phyloP scores from a whole-genome alignment of 768 basidiomycete genomes.

The Dentipellis sp. region DNA sequence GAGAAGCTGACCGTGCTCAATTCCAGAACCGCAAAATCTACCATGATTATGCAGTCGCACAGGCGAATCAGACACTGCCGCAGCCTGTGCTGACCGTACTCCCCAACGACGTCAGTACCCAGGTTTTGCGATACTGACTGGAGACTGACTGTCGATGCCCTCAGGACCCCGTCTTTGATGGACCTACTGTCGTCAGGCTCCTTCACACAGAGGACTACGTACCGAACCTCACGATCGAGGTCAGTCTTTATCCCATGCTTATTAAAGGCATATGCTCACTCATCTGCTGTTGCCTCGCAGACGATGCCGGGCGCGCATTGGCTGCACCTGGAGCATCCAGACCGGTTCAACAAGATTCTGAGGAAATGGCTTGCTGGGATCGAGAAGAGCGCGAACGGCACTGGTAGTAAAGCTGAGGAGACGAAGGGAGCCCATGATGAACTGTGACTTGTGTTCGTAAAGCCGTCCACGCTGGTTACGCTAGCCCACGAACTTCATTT shows the following conservation, averaged over 20 bases:
- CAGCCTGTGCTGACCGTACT: constrained; percentile 33
- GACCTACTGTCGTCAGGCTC: constrained; percentile 23
- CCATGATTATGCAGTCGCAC: constrained; percentile 28
- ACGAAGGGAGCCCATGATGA: too few relatives aligned
- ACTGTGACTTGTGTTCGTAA: too few relatives aligned
- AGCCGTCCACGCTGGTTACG: too few relatives aligned
- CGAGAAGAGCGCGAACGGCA: background rate
- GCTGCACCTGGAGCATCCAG: constrained; percentile 55
- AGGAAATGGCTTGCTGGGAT: constrained; percentile 38
- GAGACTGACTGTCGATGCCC: background rate
- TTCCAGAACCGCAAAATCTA: constrained; percentile 29
- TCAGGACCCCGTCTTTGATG: constrained; percentile 38
- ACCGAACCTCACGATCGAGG: constrained; percentile 26
- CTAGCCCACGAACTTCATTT: too few relatives aligned
- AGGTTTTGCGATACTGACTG: too few relatives aligned
- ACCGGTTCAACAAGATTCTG: constrained; percentile 40
- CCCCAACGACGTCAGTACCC: constrained; percentile 26
- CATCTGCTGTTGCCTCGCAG: constrained; percentile 22
- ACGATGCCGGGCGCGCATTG: constrained; percentile 51
- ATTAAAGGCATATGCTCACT: background rate
- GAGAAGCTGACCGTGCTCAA: background rate
- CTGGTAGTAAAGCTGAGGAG: too few relatives aligned
- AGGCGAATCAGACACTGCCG: constrained; percentile 34
- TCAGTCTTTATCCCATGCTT: constrained; percentile 10
- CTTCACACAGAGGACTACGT: constrained; percentile 23